Evolutionary conservation across 805 yeast genomes (phyloP).

Genomic region (Ogataea nonfermentans): DNA sequence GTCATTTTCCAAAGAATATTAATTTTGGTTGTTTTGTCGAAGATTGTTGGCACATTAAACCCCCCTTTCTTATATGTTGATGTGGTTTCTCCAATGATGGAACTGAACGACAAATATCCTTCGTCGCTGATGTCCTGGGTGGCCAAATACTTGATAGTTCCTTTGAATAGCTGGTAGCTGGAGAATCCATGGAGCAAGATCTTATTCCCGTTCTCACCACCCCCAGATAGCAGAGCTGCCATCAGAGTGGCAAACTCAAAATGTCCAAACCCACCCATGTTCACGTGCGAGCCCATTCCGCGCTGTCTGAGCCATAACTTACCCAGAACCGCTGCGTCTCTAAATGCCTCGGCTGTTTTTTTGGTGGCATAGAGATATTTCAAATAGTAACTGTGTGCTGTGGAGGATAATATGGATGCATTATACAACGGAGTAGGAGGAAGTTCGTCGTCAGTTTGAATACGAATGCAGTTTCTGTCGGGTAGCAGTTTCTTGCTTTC

Average conservation of each 20-base stretch:
- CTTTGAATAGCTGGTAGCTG: conserved; percentile 90
- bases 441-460: conserved; percentile 46
- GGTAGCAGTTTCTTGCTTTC: conserved; percentile 75
- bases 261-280: conserved; percentile 81
- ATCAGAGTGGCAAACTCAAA: conserved; percentile 82
- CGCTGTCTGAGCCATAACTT: conserved; percentile 88
- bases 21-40: conserved; percentile 72
- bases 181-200: conserved; percentile 85
- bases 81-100: conserved; percentile 45
- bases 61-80: conserved; percentile 54
- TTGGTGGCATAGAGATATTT: conserved; percentile 74
- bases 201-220: conserved; percentile 71
- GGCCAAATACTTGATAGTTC: conserved; percentile 78
- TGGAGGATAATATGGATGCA: conserved; percentile 68
- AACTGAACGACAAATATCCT: conserved; percentile 69
- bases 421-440: conserved; percentile 89
- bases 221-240: conserved; percentile 82
- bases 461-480: conserved; percentile 77
- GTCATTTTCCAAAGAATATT: conserved; percentile 84
- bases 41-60: conserved; percentile 70
- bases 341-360: conserved; percentile 74
- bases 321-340: conserved; percentile 84
- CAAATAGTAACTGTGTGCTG: conserved; percentile 66
- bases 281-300: conserved; percentile 64
- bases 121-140: conserved; percentile 63